Conservation (phyloP, 2,329 filamentous ascomycete species). For the Cytospora mali region DNA sequence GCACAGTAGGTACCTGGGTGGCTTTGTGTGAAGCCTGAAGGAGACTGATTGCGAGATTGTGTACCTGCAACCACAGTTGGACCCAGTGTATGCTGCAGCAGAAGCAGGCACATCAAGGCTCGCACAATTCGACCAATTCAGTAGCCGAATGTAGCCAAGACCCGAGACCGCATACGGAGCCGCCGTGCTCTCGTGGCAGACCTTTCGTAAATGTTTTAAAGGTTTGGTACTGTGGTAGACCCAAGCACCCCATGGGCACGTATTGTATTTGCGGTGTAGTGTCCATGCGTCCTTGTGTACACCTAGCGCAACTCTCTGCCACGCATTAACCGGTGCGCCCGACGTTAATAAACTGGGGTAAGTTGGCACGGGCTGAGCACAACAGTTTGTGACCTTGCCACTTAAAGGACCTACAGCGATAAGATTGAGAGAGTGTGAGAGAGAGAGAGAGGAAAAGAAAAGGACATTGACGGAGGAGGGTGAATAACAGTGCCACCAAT, state of each 20-base stretch:
- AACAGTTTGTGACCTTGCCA: conserved; percentile 14
- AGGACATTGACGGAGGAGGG: neutral
- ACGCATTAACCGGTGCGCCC: conserved; percentile 22
- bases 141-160: conserved; percentile 9
- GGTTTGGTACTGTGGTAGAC: neutral
- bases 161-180: neutral
- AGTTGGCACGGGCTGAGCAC: conserved; percentile 7
- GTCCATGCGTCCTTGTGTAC: neutral
- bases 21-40: too few relatives aligned
- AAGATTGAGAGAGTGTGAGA: too few relatives aligned
- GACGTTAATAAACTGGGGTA: conserved; percentile 9
- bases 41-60: neutral
- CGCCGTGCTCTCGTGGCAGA: neutral
- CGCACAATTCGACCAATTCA: neutral
- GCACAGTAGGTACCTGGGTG: neutral
- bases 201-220: neutral
- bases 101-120: neutral
- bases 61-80: too few relatives aligned
- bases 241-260: neutral
- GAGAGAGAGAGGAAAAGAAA: neutral
- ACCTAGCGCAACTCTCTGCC: conserved; percentile 3
- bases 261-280: conserved; percentile 7
- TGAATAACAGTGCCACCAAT: neutral
- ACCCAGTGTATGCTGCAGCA: conserved; percentile 6
- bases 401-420: neutral